Evolutionary conservation across 768 basidiomycete species (phyloP).

Genomic region (Tricholoma sp.): DNA sequence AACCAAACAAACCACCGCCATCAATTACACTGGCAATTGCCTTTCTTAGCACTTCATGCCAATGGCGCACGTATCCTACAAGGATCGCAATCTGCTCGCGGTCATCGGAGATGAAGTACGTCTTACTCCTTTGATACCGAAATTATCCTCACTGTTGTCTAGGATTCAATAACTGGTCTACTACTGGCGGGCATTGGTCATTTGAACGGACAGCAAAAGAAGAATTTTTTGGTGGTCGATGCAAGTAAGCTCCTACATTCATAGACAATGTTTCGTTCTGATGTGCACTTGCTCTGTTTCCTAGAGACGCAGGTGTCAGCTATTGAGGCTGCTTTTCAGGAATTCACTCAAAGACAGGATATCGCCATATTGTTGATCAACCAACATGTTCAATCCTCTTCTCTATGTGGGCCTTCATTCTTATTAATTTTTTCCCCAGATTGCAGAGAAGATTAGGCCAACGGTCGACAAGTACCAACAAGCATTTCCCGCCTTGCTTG

Average conservation of each 20-base stretch:
- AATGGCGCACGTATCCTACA: constrained; percentile 42
- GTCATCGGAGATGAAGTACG: constrained; percentile 96
- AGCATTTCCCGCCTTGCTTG: constrained; percentile 93
- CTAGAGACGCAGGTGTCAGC: constrained; percentile 81
- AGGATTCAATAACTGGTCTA: constrained; percentile 98
- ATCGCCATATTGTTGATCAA: constrained; percentile 97
- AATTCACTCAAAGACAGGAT: constrained; percentile 91
- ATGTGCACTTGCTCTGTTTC: constrained; percentile 21
- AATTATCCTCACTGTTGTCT: constrained; percentile 13
- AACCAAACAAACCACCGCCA: background rate
- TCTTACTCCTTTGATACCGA: background rate
- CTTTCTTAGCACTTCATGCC: constrained; percentile 1
- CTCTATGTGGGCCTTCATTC: background rate
- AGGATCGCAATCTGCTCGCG: constrained; percentile 84
- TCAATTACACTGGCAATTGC: too few species aligned
- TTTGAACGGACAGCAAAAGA: constrained; percentile 88
- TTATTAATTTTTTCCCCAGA: constrained; percentile 40
- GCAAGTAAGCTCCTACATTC: constrained; percentile 57
- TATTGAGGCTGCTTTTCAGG: constrained; percentile 90
- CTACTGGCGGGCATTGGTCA: constrained; percentile 94
- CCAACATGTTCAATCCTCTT: constrained; percentile 66
- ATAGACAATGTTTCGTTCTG: background rate
- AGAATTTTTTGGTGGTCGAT: constrained; percentile 97
- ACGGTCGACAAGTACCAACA: constrained; percentile 94
- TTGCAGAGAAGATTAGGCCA: constrained; percentile 95